phyloP scores from a whole-genome alignment of 345 rosid species.

The Ailanthus altissimus region DNA sequence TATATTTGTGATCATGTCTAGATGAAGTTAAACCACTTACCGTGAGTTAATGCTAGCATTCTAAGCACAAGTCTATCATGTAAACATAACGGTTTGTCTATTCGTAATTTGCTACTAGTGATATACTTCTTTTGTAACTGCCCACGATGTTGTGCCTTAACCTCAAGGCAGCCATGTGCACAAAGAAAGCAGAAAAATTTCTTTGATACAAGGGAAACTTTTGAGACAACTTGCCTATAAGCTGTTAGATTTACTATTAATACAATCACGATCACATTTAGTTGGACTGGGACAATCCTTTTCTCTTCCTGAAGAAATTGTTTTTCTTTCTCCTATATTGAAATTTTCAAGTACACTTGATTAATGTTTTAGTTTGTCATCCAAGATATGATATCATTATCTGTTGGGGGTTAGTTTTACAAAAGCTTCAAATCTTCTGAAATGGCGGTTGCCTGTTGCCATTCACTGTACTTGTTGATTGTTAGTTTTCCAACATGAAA shows the following conservation, averaged over 20 bases:
- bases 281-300: neutral
- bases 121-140: neutral
- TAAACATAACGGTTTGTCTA: neutral
- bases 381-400: neutral
- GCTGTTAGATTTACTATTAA: neutral
- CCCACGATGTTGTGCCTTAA: neutral
- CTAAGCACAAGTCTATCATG: neutral
- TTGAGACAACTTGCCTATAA: neutral
- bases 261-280: neutral
- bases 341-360: neutral
- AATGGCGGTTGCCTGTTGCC: too few species aligned
- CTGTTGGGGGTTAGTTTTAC: neutral
- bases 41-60: neutral
- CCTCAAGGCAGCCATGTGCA: neutral
- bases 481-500: too few species aligned
- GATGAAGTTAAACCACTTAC: neutral
- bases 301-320: neutral
- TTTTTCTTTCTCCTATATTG: neutral
- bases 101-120: neutral
- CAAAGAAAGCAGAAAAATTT: neutral
- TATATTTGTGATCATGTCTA: neutral
- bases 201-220: neutral
- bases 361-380: slow-evolving; percentile 2
- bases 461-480: too few species aligned
- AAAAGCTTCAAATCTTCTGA: too few species aligned